These are phyloP conservation scores for Phytopythium boreale DNA, from an alignment of 352 stramenopile genomes.

Conservation along the genomic window DNA sequence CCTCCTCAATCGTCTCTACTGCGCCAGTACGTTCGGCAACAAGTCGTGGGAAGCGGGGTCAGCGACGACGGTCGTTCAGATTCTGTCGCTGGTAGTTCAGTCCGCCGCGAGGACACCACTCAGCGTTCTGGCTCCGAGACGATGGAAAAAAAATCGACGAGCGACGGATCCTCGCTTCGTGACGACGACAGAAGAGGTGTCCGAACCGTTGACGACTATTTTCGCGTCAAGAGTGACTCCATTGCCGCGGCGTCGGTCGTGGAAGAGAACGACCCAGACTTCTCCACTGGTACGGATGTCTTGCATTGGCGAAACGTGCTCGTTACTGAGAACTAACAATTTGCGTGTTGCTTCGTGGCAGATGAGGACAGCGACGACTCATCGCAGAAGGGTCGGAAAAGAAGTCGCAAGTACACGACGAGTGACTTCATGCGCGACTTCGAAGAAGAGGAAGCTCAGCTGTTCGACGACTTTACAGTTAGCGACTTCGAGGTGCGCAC, in stretches of 20 bases:
- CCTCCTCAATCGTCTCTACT: slow-evolving; percentile 31
- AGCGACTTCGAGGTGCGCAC: slow-evolving; percentile 12
- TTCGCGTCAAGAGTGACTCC: slow-evolving; percentile 37
- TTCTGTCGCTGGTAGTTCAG: background rate
- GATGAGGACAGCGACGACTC: slow-evolving; percentile 51
- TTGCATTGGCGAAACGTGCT: background rate
- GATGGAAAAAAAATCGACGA: slow-evolving; percentile 3
- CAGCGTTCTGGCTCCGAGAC: background rate
- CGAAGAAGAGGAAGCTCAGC: slow-evolving; percentile 55
- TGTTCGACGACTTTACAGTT: slow-evolving; percentile 20
- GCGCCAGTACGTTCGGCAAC: slow-evolving; percentile 17
- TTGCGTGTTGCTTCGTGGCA: slow-evolving; percentile 7
- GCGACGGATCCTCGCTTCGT: background rate
- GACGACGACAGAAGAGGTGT: background rate
- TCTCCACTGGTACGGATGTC: background rate
- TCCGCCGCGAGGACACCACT: background rate
- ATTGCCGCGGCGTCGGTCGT: slow-evolving; percentile 21
- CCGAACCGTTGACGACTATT: slow-evolving; percentile 62
- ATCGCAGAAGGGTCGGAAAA: slow-evolving; percentile 24
- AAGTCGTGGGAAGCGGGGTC: background rate
- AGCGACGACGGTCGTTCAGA: background rate
- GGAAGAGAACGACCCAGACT: slow-evolving; percentile 7
- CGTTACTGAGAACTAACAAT: slow-evolving; percentile 2
- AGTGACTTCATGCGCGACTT: slow-evolving; percentile 83
- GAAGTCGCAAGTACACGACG: slow-evolving; percentile 66